Evolutionary conservation across 441 rosid species (phyloP).

Genomic region (Syzygium syzygioides): DNA sequence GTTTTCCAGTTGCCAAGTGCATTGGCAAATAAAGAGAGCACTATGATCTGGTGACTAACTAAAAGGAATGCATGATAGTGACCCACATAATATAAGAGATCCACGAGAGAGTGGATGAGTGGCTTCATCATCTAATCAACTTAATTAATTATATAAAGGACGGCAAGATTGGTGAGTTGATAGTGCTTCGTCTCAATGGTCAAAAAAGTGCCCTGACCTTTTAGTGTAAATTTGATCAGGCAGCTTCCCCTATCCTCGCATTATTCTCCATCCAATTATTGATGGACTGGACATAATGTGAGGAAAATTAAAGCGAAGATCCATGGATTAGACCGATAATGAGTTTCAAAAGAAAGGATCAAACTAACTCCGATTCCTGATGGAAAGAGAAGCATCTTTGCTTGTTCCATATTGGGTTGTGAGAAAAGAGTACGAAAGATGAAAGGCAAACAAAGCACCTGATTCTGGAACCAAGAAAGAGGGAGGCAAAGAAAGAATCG

Average conservation of each 20-base stretch:
- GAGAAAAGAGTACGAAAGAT: background rate
- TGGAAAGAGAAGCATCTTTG: background rate
- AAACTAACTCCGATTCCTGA: background rate
- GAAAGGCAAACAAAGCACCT: background rate
- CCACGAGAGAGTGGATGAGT: background rate
- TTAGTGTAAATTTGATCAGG: background rate
- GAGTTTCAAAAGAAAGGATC: background rate
- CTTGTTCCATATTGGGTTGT: background rate
- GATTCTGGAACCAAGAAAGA: background rate
- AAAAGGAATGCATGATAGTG: background rate
- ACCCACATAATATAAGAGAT: background rate
- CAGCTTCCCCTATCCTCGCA: background rate
- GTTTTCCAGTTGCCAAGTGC: background rate
- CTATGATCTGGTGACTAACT: background rate
- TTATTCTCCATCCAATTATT: background rate
- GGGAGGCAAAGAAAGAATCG: background rate
- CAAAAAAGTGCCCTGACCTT: background rate
- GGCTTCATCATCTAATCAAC: background rate
- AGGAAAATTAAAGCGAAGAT: background rate
- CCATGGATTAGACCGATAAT: background rate
- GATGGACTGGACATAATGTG: background rate
- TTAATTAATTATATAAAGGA: background rate
- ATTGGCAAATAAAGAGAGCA: constrained; percentile 1
- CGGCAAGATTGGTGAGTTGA: background rate
- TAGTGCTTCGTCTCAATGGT: background rate